Percentiles rank a stretch among this genome's conserved stretches.
These are phyloP conservation scores for Epicoccum nigrum DNA, from an alignment of 2,329 filamentous ascomycete genomes.

Conservation along the genomic window DNA sequence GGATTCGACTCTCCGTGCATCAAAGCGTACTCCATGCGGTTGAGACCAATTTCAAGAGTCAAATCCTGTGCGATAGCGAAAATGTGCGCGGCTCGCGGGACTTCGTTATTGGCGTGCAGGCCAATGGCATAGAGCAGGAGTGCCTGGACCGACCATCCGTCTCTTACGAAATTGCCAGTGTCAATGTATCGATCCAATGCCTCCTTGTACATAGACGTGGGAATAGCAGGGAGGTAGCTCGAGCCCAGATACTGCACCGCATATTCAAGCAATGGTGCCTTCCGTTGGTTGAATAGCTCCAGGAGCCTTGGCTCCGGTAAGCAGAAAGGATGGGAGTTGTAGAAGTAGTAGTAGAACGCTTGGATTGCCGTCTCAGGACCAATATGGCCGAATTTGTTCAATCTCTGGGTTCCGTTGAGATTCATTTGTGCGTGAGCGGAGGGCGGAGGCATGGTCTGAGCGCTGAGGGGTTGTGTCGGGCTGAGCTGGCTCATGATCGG, in stretches of 20 bases:
- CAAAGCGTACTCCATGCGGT: slow-evolving; percentile 70
- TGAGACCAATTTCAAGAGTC: slow-evolving; percentile 77
- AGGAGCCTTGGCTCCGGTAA: slow-evolving; percentile 54
- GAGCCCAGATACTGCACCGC: slow-evolving; percentile 64
- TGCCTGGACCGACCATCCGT: slow-evolving; percentile 72
- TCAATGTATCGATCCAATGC: slow-evolving; percentile 41
- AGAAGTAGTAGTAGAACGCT: slow-evolving; percentile 58
- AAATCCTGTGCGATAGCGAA: slow-evolving; percentile 72
- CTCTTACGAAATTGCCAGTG: slow-evolving; percentile 39
- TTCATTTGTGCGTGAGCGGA: slow-evolving; percentile 34
- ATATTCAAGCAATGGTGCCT: slow-evolving; percentile 54
- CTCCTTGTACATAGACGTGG: slow-evolving; percentile 54
- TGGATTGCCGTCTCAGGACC: slow-evolving; percentile 40
- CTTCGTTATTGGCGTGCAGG: slow-evolving; percentile 76
- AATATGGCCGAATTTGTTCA: slow-evolving; percentile 36
- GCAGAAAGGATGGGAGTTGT: slow-evolving; percentile 61
- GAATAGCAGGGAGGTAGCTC: slow-evolving; percentile 57
- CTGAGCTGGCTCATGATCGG: slow-evolving; percentile 32
- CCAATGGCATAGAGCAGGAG: slow-evolving; percentile 78
- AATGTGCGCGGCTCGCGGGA: slow-evolving; percentile 70
- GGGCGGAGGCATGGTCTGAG: slow-evolving; percentile 28
- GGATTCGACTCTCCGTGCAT: slow-evolving; percentile 68
- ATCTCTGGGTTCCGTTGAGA: slow-evolving; percentile 40
- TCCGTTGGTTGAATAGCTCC: slow-evolving; percentile 50
- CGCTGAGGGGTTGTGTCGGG: slow-evolving; percentile 28